These are phyloP conservation scores for Magnusiomyces paraingens DNA, from an alignment of 1,139 yeast species.

Conservation along the genomic window DNA sequence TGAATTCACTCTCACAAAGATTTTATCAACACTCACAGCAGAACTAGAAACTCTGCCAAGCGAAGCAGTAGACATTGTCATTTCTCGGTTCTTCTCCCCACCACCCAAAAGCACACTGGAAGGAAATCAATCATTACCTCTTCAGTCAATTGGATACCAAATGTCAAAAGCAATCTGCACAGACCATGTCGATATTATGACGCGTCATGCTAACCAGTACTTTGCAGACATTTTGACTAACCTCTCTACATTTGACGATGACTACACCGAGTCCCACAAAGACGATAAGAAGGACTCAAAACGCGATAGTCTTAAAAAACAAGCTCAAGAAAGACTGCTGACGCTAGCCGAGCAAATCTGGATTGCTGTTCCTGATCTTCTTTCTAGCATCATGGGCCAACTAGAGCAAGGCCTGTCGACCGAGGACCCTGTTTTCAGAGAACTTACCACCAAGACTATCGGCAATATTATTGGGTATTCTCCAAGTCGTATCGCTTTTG, in stretches of 20 bases:
- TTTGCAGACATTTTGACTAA: slow-evolving; percentile 60
- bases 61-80: slow-evolving; percentile 53
- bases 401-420: slow-evolving; percentile 70
- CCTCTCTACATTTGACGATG: slow-evolving; percentile 17
- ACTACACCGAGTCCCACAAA: slow-evolving; percentile 13
- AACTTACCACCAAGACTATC: slow-evolving; percentile 65
- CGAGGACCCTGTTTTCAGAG: slow-evolving; percentile 57
- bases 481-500: slow-evolving; percentile 50
- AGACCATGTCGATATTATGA: slow-evolving; percentile 64
- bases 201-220: slow-evolving; percentile 71
- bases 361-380: slow-evolving; percentile 69
- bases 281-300: slow-evolving; percentile 23
- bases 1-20: slow-evolving; percentile 58
- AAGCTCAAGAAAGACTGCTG: slow-evolving; percentile 37
- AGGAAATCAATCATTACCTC: slow-evolving; percentile 25
- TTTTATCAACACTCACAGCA: slow-evolving; percentile 68
- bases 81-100: slow-evolving; percentile 46
- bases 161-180: slow-evolving; percentile 66
- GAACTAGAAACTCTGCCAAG: slow-evolving; percentile 69
- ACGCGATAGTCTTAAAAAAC: slow-evolving; percentile 15
- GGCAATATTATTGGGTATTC: slow-evolving; percentile 56
- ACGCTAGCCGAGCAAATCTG: slow-evolving; percentile 59
- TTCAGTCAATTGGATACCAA: slow-evolving; percentile 52
- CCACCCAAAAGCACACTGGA: slow-evolving; percentile 33
- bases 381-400: slow-evolving; percentile 70